These are phyloP conservation scores for Aspergillus pseudoviridinutans DNA, from an alignment of 2,329 filamentous ascomycete genomes.

Conservation along the genomic window DNA sequence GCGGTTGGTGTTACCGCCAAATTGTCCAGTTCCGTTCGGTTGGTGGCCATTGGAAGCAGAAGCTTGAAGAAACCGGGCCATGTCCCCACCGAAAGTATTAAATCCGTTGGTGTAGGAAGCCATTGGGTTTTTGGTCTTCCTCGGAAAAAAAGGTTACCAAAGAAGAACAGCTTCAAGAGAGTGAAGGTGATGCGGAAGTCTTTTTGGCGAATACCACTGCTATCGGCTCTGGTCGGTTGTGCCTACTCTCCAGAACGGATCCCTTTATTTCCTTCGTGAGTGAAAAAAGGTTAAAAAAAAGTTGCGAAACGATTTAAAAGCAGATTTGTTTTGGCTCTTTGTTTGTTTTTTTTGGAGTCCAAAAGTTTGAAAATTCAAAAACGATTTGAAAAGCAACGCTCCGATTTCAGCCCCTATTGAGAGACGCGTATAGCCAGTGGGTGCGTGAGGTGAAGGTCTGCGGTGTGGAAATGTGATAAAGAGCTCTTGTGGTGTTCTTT, in stretches of 20 bases:
- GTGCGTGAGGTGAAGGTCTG: neutral
- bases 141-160: neutral
- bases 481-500: neutral
- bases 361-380: neutral
- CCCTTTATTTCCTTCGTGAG: slow-evolving; percentile 6
- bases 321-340: neutral
- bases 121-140: slow-evolving; percentile 2
- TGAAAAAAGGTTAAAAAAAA: slow-evolving; percentile 6
- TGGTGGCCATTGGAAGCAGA: neutral
- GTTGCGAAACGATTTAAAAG: neutral
- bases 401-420: neutral
- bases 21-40: neutral
- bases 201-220: neutral
- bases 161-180: neutral
- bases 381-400: neutral
- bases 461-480: neutral
- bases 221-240: neutral
- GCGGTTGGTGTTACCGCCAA: neutral
- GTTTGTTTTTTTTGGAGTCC: neutral
- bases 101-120: slow-evolving; percentile 2
- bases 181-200: neutral
- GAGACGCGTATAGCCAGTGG: neutral
- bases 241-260: slow-evolving; percentile 6
- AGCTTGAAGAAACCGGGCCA: neutral
- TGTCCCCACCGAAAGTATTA: neutral